Evolutionary conservation across 2,329 filamentous ascomycete genomes (phyloP).

Genomic region (Pleoardoris graminearum): DNA sequence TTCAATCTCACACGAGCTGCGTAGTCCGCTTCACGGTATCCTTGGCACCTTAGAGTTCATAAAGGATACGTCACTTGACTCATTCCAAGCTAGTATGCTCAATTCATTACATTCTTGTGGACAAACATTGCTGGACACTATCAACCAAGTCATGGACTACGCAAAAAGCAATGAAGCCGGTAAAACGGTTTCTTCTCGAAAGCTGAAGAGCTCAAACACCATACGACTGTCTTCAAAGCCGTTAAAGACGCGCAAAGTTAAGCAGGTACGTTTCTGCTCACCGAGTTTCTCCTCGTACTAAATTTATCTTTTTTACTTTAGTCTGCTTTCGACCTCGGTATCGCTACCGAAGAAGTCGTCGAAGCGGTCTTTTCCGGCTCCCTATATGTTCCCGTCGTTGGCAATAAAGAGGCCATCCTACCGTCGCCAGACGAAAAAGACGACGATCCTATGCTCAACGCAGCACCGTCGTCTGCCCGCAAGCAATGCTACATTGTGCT

Average conservation of each 20-base stretch:
- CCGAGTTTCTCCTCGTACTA: neutral
- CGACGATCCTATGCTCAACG: neutral
- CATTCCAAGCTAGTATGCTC: constrained; percentile 29
- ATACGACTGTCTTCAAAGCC: constrained; percentile 36
- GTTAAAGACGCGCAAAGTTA: constrained; percentile 26
- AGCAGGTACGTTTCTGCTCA: neutral
- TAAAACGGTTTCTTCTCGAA: constrained; percentile 16
- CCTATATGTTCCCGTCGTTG: constrained; percentile 33
- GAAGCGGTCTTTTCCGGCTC: constrained; percentile 33
- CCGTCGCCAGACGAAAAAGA: neutral
- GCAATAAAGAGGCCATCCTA: neutral
- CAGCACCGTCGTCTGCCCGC: constrained; percentile 12
- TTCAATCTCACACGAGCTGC: constrained; percentile 48
- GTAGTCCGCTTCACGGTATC: constrained; percentile 62
- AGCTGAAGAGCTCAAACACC: constrained; percentile 32
- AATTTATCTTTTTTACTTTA: neutral
- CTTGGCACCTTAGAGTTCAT: constrained; percentile 50
- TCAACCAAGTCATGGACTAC: constrained; percentile 44
- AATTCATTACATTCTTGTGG: constrained; percentile 46
- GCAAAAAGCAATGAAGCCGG: constrained; percentile 28
- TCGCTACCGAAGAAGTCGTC: constrained; percentile 21
- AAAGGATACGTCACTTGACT: constrained; percentile 23
- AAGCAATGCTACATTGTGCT: constrained; percentile 33
- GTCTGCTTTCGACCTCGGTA: constrained; percentile 8
- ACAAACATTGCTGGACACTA: constrained; percentile 48